phyloP scores from a whole-genome alignment of 2,329 filamentous ascomycete species.

The Claviceps pusilla region DNA sequence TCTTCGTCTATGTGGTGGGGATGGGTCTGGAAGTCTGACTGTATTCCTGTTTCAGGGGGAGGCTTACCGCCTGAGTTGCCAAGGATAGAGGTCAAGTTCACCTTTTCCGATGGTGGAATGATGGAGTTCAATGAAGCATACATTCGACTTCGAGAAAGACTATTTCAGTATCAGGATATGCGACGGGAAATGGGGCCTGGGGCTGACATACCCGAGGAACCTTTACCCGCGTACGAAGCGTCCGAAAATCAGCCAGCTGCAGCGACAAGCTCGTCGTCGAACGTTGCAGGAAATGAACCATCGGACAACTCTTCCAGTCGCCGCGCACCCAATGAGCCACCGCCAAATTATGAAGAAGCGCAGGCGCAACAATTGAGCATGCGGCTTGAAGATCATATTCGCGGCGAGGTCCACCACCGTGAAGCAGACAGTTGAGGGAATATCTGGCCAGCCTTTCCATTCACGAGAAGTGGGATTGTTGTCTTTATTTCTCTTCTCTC shows the following conservation, averaged over 20 bases:
- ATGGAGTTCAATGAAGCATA: constrained; percentile 78
- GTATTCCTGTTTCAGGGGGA: constrained; percentile 69
- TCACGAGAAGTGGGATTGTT: background rate
- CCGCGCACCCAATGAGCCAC: constrained; percentile 54
- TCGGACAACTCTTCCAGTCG: constrained; percentile 24
- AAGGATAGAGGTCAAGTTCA: constrained; percentile 66
- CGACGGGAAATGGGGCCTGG: constrained; percentile 51
- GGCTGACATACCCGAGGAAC: constrained; percentile 61
- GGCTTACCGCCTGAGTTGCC: constrained; percentile 62
- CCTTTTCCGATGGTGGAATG: constrained; percentile 89
- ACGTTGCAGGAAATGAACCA: constrained; percentile 14
- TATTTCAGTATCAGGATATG: constrained; percentile 66
- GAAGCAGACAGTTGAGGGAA: constrained; percentile 14
- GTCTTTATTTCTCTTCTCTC: background rate
- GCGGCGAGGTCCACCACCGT: constrained; percentile 54
- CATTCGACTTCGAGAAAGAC: constrained; percentile 68
- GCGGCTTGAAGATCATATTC: constrained; percentile 53
- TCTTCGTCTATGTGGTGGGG: constrained; percentile 76
- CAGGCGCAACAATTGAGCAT: constrained; percentile 54
- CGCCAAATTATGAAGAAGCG: constrained; percentile 82
- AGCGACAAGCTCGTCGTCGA: constrained; percentile 11
- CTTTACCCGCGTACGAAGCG: constrained; percentile 75
- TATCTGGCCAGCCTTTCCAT: background rate
- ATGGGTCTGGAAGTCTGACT: constrained; percentile 72
- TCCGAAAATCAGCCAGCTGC: constrained; percentile 19